Conservation (phyloP, 768 basidiomycete species). For the Lepiota brunneoincarnata region DNA sequence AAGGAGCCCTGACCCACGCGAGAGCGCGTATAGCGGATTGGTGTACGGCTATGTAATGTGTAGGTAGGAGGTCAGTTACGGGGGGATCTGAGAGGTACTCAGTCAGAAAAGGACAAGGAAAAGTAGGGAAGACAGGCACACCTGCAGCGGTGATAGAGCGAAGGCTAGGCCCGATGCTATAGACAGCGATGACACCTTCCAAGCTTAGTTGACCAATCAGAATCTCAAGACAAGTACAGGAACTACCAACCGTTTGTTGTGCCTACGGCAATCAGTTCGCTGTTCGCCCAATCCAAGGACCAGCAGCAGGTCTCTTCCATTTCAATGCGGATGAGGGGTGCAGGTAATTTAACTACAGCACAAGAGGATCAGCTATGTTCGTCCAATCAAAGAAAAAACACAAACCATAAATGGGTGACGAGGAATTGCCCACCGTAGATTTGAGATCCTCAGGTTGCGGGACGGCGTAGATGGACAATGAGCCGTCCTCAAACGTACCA, state of each 20-base stretch:
- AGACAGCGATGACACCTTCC: conserved; percentile 55
- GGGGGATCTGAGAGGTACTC: conserved; percentile 20
- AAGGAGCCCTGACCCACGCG: conserved; percentile 71
- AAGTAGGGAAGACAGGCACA: conserved; percentile 17
- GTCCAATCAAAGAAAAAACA: conserved; percentile 1
- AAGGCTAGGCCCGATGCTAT: conserved; percentile 46
- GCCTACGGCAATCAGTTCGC: conserved; percentile 78
- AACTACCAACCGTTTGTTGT: conserved; percentile 70
- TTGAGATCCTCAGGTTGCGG: conserved; percentile 69
- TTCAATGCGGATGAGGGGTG: conserved; percentile 71
- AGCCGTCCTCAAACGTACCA: conserved; percentile 86
- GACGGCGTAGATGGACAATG: conserved; percentile 72
- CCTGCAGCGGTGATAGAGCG: conserved; percentile 28
- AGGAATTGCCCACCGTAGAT: conserved; percentile 21
- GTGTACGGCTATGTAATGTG: conserved; percentile 71
- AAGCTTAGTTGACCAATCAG: conserved; percentile 7
- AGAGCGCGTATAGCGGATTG: conserved; percentile 79
- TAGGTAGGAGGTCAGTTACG: conserved; percentile 52
- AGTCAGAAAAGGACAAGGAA: not conserved
- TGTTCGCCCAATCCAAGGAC: conserved; percentile 89
- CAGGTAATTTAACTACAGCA: conserved; percentile 50
- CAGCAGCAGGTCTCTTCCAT: conserved; percentile 75
- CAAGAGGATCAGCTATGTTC: not conserved
- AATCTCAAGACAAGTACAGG: not conserved
- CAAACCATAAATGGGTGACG: conserved; percentile 50